A percentile compares a stretch with the other conserved stretches of the same genome.
Conservation (phyloP, 805 yeast genomes). For the Vanderwaltozyma tropicalis region DNA sequence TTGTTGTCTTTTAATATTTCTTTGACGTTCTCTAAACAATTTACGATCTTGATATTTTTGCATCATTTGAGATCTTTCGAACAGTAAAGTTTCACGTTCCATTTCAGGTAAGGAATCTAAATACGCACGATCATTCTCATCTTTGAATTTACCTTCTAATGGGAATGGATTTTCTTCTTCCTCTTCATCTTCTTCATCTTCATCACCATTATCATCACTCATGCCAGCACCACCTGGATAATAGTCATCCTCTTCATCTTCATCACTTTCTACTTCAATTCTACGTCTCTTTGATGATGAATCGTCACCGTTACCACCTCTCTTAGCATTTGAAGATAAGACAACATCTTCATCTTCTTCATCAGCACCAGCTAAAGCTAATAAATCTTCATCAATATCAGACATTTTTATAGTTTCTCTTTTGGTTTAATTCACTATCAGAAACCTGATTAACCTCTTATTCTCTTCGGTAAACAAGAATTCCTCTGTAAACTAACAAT, state of each 20-base stretch:
- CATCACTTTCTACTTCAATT: conserved; percentile 23
- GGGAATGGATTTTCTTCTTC: conserved; percentile 73
- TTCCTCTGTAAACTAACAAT: too few species aligned
- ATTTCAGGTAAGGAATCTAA: conserved; percentile 74
- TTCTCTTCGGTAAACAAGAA: too few species aligned
- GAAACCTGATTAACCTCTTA: too few species aligned
- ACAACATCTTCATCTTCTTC: conserved; percentile 35
- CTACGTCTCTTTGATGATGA: conserved; percentile 28
- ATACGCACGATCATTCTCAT: conserved; percentile 61
- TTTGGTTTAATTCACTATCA: neutral
- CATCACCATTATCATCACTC: conserved; percentile 25
- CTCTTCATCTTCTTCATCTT: conserved; percentile 30
- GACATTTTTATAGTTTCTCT: conserved; percentile 39
- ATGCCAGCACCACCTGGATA: conserved; percentile 24
- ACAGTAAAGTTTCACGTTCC: conserved; percentile 81
- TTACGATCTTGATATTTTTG: conserved; percentile 79
- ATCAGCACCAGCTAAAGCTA: conserved; percentile 84
- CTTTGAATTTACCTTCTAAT: conserved; percentile 79
- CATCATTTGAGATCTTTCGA: conserved; percentile 87
- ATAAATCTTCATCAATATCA: conserved; percentile 87
- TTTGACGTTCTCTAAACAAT: conserved; percentile 74
- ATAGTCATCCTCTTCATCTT: conserved; percentile 34
- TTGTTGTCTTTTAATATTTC: conserved; percentile 29
- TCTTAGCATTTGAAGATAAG: conserved; percentile 18
- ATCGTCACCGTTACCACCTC: conserved; percentile 21